Conservation (phyloP, 169 alveolate genomes). For the Cyclospora cayetanensis region DNA sequence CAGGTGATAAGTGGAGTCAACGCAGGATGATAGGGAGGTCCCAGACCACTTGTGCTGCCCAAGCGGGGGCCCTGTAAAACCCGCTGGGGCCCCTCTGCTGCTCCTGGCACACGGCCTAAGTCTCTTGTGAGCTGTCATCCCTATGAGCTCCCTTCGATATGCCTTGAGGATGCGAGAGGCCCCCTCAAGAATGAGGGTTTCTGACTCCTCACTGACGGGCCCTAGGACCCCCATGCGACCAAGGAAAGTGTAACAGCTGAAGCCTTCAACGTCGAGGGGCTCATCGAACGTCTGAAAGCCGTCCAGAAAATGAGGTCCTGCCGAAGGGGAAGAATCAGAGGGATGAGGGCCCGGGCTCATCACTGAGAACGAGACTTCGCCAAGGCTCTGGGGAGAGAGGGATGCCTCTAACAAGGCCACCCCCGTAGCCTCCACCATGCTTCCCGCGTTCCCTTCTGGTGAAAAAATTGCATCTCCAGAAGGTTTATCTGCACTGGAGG, state of each 20-base stretch:
- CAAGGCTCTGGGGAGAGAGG: background rate
- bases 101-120: background rate
- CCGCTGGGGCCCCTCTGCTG: background rate
- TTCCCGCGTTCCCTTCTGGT: background rate
- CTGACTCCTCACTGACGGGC: background rate
- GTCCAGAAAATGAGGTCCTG: background rate
- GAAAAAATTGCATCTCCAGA: background rate
- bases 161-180: background rate
- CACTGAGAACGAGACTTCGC: background rate
- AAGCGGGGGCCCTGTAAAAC: background rate
- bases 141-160: background rate
- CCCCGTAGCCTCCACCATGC: background rate
- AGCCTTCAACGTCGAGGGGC: background rate
- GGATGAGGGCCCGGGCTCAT: background rate
- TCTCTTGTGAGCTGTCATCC: background rate
- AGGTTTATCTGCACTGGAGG: background rate
- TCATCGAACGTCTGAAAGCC: background rate
- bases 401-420: background rate
- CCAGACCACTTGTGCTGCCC: too few species aligned
- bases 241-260: constrained; percentile 14
- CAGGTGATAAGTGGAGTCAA: too few species aligned
- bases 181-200: background rate
- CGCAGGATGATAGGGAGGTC: too few species aligned
- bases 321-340: background rate
- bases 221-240: constrained; percentile 22